These are phyloP conservation scores for Senna siamea DNA, from an alignment of 306 rosid genomes.

Conservation along the genomic window DNA sequence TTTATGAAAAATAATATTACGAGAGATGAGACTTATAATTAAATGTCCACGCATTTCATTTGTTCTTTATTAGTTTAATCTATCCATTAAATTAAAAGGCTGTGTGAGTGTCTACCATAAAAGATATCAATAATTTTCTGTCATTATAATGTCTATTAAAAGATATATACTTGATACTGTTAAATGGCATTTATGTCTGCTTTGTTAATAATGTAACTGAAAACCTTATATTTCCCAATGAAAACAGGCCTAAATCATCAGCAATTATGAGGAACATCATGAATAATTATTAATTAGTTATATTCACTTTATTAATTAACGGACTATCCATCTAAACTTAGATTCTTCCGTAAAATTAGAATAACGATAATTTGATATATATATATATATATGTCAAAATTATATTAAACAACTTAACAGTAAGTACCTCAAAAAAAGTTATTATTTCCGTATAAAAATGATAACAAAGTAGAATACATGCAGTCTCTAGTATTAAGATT, in stretches of 20 bases:
- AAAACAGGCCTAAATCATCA: constrained; percentile 35
- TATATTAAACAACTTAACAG: too few relatives aligned
- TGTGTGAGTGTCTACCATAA: too few relatives aligned
- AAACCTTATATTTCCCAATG: neutral
- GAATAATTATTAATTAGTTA: constrained; percentile 17
- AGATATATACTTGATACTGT: neutral
- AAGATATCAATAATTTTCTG: neutral
- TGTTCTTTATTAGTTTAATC: too few relatives aligned
- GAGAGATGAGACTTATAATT: too few relatives aligned
- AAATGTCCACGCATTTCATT: too few relatives aligned
- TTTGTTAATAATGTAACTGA: constrained; percentile 24
- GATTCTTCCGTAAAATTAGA: too few relatives aligned
- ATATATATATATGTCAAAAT: too few relatives aligned
- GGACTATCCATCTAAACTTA: neutral
- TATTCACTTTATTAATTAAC: constrained; percentile 22
- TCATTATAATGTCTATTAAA: constrained; percentile 13
- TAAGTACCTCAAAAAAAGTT: too few relatives aligned
- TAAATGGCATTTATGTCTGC: constrained; percentile 31
- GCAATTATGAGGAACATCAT: constrained; percentile 42
- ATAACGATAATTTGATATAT: too few relatives aligned
- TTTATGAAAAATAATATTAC: too few relatives aligned
- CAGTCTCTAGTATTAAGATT: constrained; percentile 4
- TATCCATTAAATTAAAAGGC: too few relatives aligned
- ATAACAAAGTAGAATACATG: neutral
- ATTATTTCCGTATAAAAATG: too few relatives aligned